A percentile compares a stretch with the other conserved stretches of the same genome.
Conservation (phyloP, 2,329 filamentous ascomycete genomes). For the Penicillium sp. region DNA sequence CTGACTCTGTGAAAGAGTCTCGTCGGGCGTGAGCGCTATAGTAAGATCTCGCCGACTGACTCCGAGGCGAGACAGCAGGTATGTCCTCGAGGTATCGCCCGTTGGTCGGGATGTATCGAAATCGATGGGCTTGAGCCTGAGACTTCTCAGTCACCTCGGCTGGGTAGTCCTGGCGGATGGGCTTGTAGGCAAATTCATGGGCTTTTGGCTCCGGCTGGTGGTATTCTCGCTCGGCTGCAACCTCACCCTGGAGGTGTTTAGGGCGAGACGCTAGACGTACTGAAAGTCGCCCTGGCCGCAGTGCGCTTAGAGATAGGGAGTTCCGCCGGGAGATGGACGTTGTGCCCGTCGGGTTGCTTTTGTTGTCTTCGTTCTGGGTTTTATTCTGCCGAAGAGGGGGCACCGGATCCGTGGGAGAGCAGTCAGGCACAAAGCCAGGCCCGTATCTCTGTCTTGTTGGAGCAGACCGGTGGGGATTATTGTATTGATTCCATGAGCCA, state of each 20-base stretch:
- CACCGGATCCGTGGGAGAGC: conserved; percentile 1
- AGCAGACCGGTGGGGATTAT: conserved; percentile 27
- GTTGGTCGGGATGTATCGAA: conserved; percentile 35
- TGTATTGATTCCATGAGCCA: conserved; percentile 39
- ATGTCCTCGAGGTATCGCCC: conserved; percentile 27
- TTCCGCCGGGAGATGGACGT: conserved; percentile 12
- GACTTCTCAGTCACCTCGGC: conserved; percentile 28
- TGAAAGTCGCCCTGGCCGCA: conserved; percentile 30
- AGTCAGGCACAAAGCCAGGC: conserved; percentile 30
- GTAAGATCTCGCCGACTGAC: conserved; percentile 17
- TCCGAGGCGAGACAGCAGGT: conserved; percentile 7
- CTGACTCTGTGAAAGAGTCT: conserved; percentile 14
- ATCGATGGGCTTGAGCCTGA: conserved; percentile 18
- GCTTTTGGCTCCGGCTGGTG: conserved; percentile 11
- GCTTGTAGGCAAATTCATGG: conserved; percentile 35
- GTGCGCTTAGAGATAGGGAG: conserved; percentile 21
- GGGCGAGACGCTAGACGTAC: conserved; percentile 28
- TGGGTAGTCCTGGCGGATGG: conserved; percentile 33
- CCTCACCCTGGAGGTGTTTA: conserved; percentile 15
- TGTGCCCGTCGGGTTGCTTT: conserved; percentile 2
- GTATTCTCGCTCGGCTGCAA: conserved; percentile 6
- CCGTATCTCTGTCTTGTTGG: conserved; percentile 23
- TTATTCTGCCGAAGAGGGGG: neutral
- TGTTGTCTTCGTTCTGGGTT: conserved; percentile 12
- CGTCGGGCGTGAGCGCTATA: conserved; percentile 7